Conservation (phyloP, 1,139 yeast species). For the Candida sp. region DNA sequence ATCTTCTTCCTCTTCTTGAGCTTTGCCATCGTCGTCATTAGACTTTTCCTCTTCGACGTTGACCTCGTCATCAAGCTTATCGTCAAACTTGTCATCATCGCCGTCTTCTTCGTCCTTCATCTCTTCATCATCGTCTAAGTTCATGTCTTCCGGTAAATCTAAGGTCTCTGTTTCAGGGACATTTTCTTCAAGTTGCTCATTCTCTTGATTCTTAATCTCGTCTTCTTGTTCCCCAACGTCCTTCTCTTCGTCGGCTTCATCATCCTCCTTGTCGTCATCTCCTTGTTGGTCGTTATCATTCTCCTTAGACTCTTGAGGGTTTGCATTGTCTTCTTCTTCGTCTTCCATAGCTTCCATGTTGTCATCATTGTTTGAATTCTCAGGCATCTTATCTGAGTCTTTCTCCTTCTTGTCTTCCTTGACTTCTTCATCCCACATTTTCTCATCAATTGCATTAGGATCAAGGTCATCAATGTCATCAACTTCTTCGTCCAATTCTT, state of each 20-base stretch:
- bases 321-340: slow-evolving; percentile 36
- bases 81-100: slow-evolving; percentile 31
- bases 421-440: slow-evolving; percentile 98
- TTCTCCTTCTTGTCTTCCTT: slow-evolving; percentile 75
- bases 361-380: slow-evolving; percentile 55
- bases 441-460: slow-evolving; percentile 96
- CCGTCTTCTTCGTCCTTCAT: slow-evolving; percentile 46
- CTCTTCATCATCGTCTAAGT: slow-evolving; percentile 67
- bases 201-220: slow-evolving; percentile 73
- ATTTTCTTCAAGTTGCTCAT: slow-evolving; percentile 69
- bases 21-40: slow-evolving; percentile 23
- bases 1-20: slow-evolving; percentile 20
- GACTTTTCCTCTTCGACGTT: slow-evolving; percentile 13
- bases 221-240: slow-evolving; percentile 84
- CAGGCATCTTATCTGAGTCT: slow-evolving; percentile 71
- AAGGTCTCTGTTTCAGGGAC: slow-evolving; percentile 84
- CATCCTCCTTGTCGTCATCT: slow-evolving; percentile 34
- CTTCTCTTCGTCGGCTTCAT: slow-evolving; percentile 56
- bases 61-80: slow-evolving; percentile 28
- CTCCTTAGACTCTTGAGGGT: slow-evolving; percentile 29
- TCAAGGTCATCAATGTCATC: slow-evolving; percentile 91
- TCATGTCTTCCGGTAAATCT: slow-evolving; percentile 87
- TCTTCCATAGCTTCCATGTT: slow-evolving; percentile 69
- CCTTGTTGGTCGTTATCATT: slow-evolving; percentile 27
- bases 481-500: slow-evolving; percentile 84